Evolutionary conservation across 441 rosid genomes (phyloP).

Genomic region (Adansonia grandidieri): DNA sequence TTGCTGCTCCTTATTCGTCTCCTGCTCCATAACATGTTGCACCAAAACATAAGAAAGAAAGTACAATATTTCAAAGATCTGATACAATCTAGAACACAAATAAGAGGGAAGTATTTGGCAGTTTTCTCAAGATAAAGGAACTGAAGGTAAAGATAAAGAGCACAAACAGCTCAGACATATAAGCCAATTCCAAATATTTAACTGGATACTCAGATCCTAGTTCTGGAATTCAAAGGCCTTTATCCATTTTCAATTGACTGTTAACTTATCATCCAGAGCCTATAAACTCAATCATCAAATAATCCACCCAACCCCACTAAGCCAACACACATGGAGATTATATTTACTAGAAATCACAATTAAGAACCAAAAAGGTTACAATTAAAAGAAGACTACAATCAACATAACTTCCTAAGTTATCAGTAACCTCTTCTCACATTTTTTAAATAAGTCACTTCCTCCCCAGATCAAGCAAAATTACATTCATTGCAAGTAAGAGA

Average conservation of each 20-base stretch:
- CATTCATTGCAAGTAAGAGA: constrained; percentile 1
- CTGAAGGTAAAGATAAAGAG: neutral
- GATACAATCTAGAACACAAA: constrained; percentile 10
- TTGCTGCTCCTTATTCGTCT: constrained; percentile 40
- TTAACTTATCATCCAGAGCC: constrained; percentile 5
- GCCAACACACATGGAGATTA: neutral
- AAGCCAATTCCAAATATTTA: constrained; percentile 3
- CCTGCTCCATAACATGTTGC: constrained; percentile 48
- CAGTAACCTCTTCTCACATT: neutral
- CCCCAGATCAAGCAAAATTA: constrained; percentile 1
- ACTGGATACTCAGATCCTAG: constrained; percentile 1
- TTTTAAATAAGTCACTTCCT: neutral
- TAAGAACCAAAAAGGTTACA: neutral
- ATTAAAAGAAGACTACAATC: constrained; percentile 8
- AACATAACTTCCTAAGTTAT: neutral
- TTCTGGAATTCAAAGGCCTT: constrained; percentile 17
- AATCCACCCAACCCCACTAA: neutral
- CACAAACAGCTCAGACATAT: constrained; percentile 2
- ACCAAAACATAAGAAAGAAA: constrained; percentile 17
- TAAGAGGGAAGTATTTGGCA: neutral
- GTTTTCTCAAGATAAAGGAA: constrained; percentile 8
- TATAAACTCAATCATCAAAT: constrained; percentile 9
- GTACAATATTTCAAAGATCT: neutral
- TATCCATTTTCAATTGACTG: constrained; percentile 7
- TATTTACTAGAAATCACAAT: constrained; percentile 9